Base-by-base conservation (phyloP, 768 basidiomycete genomes). In the Steccherinum ochraceum region DNA sequence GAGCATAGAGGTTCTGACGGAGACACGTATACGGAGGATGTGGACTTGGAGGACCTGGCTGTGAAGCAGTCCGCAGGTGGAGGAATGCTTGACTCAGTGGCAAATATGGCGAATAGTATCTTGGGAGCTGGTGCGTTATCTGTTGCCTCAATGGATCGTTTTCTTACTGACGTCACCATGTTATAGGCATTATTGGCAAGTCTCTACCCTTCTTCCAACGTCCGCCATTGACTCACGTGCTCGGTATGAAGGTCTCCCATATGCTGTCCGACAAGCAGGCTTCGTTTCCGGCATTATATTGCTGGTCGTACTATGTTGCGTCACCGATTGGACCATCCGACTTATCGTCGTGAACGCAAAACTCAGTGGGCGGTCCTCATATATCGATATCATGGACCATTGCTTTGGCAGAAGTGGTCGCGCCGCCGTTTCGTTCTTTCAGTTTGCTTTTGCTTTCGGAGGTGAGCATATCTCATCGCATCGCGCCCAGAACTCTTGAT, bases 321-420 rank as follows among this genome's bases (percentile, higher is more conserved):
- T 96, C 39, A 97, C 96, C n/a, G 89, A 91, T 67, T 96, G 94
- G 94, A 99, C 96, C 2, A 96, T 99, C 50, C 84, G 93, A 16
- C 81, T 99, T 24, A 95, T 99, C 49, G 90, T 98, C 40, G 65
- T 92, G 59, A 97, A 97, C 63, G 95, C 93, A 25, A 99, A 99
- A 72, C 74, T 99, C 51, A 93, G 92, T 58, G 95, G 96, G 0
- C 75, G 89, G 45, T 84, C 82, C 57, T 91, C 91, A 2, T 97
- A 97, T 62, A 93, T 94, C 52, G 93, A 87, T 58, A 87, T 96
- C 49, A 95, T 97, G 93, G 74, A 89, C 63, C 86, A 83, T 46
- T 94, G 90, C 67, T 99, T 94, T 67, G 96, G 96, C 5, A 67
- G 80, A 12, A 85, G 83, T 48, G 96, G 96, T n/a, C 81, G 92